Percentiles rank a stretch among this genome's conserved stretches.
Conservation (phyloP, 495 filamentous ascomycete genomes). For the Penicillium simplicissimum region DNA sequence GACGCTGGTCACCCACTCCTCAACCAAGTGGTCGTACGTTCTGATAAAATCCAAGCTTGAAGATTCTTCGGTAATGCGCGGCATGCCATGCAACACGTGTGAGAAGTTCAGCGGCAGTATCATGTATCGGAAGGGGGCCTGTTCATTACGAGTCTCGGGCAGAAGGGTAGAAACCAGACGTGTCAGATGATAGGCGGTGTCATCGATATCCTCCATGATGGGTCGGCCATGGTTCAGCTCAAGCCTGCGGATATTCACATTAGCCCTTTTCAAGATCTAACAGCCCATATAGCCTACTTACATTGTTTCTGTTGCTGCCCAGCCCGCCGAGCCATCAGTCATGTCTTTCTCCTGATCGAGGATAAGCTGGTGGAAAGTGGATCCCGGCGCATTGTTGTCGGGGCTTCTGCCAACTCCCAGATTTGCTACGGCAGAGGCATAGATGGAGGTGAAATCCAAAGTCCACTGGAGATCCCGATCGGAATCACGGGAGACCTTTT, state of each 20-base stretch:
- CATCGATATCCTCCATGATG: slow-evolving; percentile 37
- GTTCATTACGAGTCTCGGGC: slow-evolving; percentile 3
- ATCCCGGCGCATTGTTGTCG: not conserved
- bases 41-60: slow-evolving; percentile 26
- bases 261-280: not conserved
- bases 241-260: slow-evolving; percentile 26
- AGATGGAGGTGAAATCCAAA: slow-evolving; percentile 35
- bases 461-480: slow-evolving; percentile 30
- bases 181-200: slow-evolving; percentile 30
- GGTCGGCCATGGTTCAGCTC: slow-evolving; percentile 30
- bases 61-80: not conserved
- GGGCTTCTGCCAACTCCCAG: slow-evolving; percentile 5
- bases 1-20: slow-evolving; percentile 42
- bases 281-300: not conserved
- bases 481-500: slow-evolving; percentile 1
- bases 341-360: slow-evolving; percentile 17
- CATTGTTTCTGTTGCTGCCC: slow-evolving; percentile 24
- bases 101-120: slow-evolving; percentile 21
- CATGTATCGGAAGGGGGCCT: slow-evolving; percentile 17
- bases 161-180: slow-evolving; percentile 24
- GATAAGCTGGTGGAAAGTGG: slow-evolving; percentile 25
- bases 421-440: slow-evolving; percentile 27
- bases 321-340: not conserved
- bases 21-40: slow-evolving; percentile 42
- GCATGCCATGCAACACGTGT: slow-evolving; percentile 12